These are phyloP conservation scores for Phytophthora boehmeriae DNA, from an alignment of 352 stramenopile species.

Conservation along the genomic window DNA sequence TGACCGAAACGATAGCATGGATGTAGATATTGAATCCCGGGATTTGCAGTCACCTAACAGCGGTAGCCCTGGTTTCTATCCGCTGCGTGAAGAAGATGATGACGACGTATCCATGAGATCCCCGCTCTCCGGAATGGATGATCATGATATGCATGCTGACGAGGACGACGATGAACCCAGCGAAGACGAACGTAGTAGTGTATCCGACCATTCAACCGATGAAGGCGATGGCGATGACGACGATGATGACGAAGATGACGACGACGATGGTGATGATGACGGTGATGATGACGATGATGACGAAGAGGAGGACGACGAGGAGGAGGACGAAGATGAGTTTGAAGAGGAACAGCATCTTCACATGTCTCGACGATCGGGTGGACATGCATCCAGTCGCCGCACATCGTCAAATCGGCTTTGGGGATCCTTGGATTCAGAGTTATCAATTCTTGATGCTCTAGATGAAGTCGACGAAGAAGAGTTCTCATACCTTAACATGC, in stretches of 20 bases:
- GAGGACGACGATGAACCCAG: slow-evolving; percentile 50
- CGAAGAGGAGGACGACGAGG: slow-evolving; percentile 53
- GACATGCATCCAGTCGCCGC: slow-evolving; percentile 37
- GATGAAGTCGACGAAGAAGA: slow-evolving; percentile 88
- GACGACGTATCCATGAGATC: slow-evolving; percentile 75
- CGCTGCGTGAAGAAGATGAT: slow-evolving; percentile 39
- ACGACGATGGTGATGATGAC: slow-evolving; percentile 63
- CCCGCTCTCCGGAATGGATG: slow-evolving; percentile 43
- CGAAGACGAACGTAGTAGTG: slow-evolving; percentile 62
- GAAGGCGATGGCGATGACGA: slow-evolving; percentile 53
- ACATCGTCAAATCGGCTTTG: slow-evolving; percentile 54
- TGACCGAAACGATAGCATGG: slow-evolving; percentile 20
- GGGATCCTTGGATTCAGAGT: slow-evolving; percentile 73
- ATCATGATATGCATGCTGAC: slow-evolving; percentile 67
- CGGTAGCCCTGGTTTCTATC: slow-evolving; percentile 23
- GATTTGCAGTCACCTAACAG: slow-evolving; percentile 5
- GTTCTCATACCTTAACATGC: slow-evolving; percentile 79
- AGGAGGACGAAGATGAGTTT: slow-evolving; percentile 65
- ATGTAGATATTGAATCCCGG: slow-evolving; percentile 19
- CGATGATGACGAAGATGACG: slow-evolving; percentile 70
- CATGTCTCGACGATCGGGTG: slow-evolving; percentile 45
- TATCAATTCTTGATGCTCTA: slow-evolving; percentile 72
- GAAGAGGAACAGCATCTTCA: slow-evolving; percentile 65
- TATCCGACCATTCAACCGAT: slow-evolving; percentile 57
- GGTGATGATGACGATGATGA: slow-evolving; percentile 69